phyloP scores from a whole-genome alignment of 768 basidiomycete genomes.

The Lentinula sp. region DNA sequence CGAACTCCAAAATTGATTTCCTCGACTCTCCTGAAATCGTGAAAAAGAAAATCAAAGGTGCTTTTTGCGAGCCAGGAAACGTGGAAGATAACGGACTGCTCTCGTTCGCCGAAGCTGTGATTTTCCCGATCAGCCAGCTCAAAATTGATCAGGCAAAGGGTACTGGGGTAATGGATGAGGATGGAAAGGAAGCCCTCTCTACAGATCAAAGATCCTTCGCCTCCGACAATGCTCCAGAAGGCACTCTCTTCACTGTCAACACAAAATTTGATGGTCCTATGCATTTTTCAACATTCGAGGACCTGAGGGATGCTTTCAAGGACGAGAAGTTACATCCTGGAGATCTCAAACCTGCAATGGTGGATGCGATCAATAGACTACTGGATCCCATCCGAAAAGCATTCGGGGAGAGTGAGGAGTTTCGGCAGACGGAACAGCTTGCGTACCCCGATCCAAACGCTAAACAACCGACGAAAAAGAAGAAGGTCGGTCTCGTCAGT shows the following conservation, averaged over 20 bases:
- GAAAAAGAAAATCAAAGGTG: slow-evolving; percentile 83
- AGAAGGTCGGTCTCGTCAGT: slow-evolving; percentile 38
- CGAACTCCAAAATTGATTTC: slow-evolving; percentile 97
- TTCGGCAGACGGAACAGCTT: slow-evolving; percentile 65
- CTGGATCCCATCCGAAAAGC: slow-evolving; percentile 76
- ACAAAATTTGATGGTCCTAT: slow-evolving; percentile 77
- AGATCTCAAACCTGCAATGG: slow-evolving; percentile 80
- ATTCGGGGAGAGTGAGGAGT: slow-evolving; percentile 75
- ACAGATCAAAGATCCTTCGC: slow-evolving; percentile 61
- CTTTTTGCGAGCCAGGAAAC: slow-evolving; percentile 94
- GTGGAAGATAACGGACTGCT: slow-evolving; percentile 84
- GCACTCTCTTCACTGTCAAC: slow-evolving; percentile 74
- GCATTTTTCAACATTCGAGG: slow-evolving; percentile 66
- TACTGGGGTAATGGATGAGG: slow-evolving; percentile 31
- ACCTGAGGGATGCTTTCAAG: slow-evolving; percentile 69
- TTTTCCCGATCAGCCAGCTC: slow-evolving; percentile 81
- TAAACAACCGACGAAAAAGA: slow-evolving; percentile 55
- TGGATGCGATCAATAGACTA: slow-evolving; percentile 65
- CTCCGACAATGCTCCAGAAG: slow-evolving; percentile 64
- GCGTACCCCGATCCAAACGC: slow-evolving; percentile 82
- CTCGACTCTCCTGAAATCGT: slow-evolving; percentile 81
- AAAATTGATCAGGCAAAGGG: slow-evolving; percentile 54
- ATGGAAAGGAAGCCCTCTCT: slow-evolving; percentile 22
- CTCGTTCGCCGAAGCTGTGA: slow-evolving; percentile 78
- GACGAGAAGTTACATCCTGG: slow-evolving; percentile 79